Conservation (phyloP, 2,329 filamentous ascomycete species). For the Microcera coccophila region DNA sequence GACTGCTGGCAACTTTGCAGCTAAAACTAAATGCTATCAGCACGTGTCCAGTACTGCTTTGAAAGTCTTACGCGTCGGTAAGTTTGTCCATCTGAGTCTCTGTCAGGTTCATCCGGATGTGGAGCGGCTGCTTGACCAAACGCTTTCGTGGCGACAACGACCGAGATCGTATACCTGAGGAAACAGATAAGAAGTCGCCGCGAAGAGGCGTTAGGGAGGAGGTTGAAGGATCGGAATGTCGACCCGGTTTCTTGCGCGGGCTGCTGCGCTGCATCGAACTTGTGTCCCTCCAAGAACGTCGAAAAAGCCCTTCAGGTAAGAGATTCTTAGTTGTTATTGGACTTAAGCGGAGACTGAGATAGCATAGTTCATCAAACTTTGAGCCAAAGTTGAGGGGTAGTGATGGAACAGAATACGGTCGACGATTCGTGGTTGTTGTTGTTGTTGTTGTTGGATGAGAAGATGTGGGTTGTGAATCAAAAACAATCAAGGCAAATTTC, state of each 20-base stretch:
- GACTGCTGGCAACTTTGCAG: conserved; percentile 28
- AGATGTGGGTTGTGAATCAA: too few relatives aligned
- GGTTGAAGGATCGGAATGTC: conserved; percentile 23
- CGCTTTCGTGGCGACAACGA: conserved; percentile 36
- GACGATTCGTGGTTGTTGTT: too few relatives aligned
- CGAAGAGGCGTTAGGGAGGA: conserved; percentile 30
- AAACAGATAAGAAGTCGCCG: conserved; percentile 37
- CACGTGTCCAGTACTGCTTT: background rate
- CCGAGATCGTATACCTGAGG: conserved; percentile 27
- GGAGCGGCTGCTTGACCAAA: conserved; percentile 36
- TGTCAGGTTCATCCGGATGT: conserved; percentile 47
- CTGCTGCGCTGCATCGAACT: conserved; percentile 16
- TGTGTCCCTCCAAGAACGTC: too few relatives aligned
- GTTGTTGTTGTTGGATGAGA: too few relatives aligned
- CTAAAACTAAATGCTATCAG: conserved; percentile 28
- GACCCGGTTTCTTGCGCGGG: conserved; percentile 14
- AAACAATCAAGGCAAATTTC: too few relatives aligned
- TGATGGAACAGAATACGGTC: too few relatives aligned
- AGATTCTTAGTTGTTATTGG: too few relatives aligned
- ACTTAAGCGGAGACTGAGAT: too few relatives aligned
- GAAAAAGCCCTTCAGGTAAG: too few relatives aligned
- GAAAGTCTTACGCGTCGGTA: conserved; percentile 39
- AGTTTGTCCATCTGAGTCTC: conserved; percentile 47
- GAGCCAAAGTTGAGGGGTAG: too few relatives aligned
- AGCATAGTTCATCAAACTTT: too few relatives aligned